Percentiles rank a stretch among this genome's conserved stretches.
These are phyloP conservation scores for Phaeophleospora eucalypticola DNA, from an alignment of 2,329 filamentous ascomycete genomes.

Conservation along the genomic window DNA sequence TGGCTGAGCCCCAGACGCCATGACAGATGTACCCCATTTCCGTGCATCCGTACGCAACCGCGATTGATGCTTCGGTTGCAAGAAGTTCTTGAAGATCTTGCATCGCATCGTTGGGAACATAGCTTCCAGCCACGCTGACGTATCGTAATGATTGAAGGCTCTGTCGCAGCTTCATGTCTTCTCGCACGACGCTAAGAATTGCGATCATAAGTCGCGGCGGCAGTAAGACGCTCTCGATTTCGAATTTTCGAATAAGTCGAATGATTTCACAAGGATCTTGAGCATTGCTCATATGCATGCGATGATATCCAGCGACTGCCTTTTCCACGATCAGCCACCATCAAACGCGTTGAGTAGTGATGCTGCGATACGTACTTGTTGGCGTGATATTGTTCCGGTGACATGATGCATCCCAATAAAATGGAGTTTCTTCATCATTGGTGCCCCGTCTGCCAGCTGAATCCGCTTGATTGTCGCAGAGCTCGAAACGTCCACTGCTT, in stretches of 20 bases:
- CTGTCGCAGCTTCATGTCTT: not conserved
- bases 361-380: too few relatives aligned
- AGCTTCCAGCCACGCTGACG: not conserved
- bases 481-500: not conserved
- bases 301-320: not conserved
- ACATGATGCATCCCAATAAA: not conserved
- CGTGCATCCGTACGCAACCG: not conserved
- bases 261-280: not conserved
- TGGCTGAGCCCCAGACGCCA: not conserved
- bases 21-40: not conserved
- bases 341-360: too few relatives aligned
- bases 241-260: not conserved
- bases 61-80: not conserved
- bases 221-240: not conserved
- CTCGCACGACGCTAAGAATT: not conserved
- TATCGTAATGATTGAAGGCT: not conserved
- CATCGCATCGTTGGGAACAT: not conserved
- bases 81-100: not conserved
- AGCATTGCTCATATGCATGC: not conserved
- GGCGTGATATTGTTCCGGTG: too few relatives aligned
- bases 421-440: not conserved
- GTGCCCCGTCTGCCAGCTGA: not conserved
- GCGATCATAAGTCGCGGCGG: not conserved
- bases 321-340: not conserved
- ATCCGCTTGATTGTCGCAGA: not conserved